Evolutionary conservation across 2,329 filamentous ascomycete genomes (phyloP).

Genomic region (Cytospora chrysosperma): DNA sequence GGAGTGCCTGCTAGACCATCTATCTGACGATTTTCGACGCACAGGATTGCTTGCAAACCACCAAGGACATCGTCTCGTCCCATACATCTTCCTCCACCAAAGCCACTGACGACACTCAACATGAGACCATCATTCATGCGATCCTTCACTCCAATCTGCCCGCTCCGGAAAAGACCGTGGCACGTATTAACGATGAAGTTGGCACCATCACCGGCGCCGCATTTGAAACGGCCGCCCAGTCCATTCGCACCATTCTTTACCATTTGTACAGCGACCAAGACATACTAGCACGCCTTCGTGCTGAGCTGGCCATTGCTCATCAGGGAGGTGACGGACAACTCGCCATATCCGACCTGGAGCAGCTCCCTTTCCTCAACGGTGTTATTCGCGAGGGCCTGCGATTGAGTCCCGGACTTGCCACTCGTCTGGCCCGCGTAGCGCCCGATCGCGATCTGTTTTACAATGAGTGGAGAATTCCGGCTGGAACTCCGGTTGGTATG

Average conservation of each 20-base stretch:
- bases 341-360: slow-evolving; percentile 31
- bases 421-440: slow-evolving; percentile 38
- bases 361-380: slow-evolving; percentile 41
- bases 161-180: slow-evolving; percentile 33
- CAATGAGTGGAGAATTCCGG: slow-evolving; percentile 28
- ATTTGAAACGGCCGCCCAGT: slow-evolving; percentile 38
- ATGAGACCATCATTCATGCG: slow-evolving; percentile 18
- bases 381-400: slow-evolving; percentile 46
- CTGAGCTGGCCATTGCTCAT: slow-evolving; percentile 33
- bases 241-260: slow-evolving; percentile 36
- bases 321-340: neutral
- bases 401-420: slow-evolving; percentile 41
- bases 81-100: neutral
- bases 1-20: neutral
- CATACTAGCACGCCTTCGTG: slow-evolving; percentile 31
- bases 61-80: slow-evolving; percentile 10
- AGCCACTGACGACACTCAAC: slow-evolving; percentile 29
- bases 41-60: slow-evolving; percentile 1
- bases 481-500: slow-evolving; percentile 31
- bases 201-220: slow-evolving; percentile 36
- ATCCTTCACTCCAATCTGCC: slow-evolving; percentile 29
- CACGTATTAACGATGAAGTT: slow-evolving; percentile 36
- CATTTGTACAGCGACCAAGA: slow-evolving; percentile 36
- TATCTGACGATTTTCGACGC: neutral
- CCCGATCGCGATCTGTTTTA: slow-evolving; percentile 34